These are phyloP conservation scores for Bassia scoparia DNA, from an alignment of 148 eudicot genomes.

Conservation along the genomic window DNA sequence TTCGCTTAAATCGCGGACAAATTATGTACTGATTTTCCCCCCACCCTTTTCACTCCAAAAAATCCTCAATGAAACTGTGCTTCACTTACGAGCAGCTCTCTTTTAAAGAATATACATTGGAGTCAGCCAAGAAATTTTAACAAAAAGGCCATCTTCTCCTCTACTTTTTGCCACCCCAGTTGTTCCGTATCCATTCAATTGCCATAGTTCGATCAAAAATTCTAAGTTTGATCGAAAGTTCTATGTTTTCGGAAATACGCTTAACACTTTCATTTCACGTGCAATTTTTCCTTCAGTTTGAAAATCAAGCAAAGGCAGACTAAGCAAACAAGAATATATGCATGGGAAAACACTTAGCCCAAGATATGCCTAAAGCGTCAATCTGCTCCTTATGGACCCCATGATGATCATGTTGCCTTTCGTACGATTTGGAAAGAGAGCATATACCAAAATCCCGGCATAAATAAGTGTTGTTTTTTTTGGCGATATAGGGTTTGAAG, in stretches of 20 bases:
- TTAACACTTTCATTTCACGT: neutral
- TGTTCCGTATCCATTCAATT: neutral
- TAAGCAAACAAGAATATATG: neutral
- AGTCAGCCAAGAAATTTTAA: neutral
- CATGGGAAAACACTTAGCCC: neutral
- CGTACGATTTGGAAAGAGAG: conserved; percentile 5
- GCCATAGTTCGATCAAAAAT: neutral
- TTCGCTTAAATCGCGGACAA: neutral
- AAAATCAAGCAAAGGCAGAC: neutral
- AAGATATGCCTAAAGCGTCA: conserved; percentile 4
- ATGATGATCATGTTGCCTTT: neutral
- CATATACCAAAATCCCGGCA: too few species aligned
- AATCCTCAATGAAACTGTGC: neutral
- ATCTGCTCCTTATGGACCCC: neutral
- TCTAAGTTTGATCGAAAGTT: neutral
- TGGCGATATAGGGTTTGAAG: too few species aligned
- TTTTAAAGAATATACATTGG: neutral
- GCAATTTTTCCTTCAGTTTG: neutral
- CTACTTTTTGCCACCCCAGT: conserved; percentile 8
- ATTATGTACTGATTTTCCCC: neutral
- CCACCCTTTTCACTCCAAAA: neutral
- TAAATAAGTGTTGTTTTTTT: too few species aligned
- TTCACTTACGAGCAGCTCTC: neutral
- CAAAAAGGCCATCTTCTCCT: neutral
- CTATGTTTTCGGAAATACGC: conserved; percentile 1